A percentile compares a stretch with the other conserved stretches of the same genome.
These are phyloP conservation scores for Talaromyces rugulosus DNA, from an alignment of 2,329 filamentous ascomycete genomes.

Conservation along the genomic window DNA sequence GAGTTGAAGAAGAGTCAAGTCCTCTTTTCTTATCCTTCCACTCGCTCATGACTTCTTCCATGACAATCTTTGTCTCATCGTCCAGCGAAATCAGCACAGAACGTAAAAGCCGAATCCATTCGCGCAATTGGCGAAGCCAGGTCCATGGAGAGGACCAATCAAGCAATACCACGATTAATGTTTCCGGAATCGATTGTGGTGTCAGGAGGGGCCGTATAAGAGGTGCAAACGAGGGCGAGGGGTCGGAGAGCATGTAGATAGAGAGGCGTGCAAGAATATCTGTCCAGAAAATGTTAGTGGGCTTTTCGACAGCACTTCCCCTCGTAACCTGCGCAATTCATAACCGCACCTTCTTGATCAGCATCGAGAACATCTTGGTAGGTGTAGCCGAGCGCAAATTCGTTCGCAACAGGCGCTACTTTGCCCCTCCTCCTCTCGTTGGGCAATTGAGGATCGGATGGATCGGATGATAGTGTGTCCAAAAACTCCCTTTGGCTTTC, in stretches of 20 bases:
- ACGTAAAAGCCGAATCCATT: constrained; percentile 82
- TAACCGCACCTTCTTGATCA: constrained; percentile 73
- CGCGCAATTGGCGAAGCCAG: constrained; percentile 83
- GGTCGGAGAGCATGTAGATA: constrained; percentile 80
- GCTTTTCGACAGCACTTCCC: neutral
- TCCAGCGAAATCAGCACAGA: constrained; percentile 71
- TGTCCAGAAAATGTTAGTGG: constrained; percentile 30
- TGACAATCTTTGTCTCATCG: constrained; percentile 70
- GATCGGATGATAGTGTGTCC: constrained; percentile 50
- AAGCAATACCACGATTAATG: constrained; percentile 82
- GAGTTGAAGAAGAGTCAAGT: constrained; percentile 43
- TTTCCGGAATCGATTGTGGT: constrained; percentile 77
- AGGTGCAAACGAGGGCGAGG: constrained; percentile 75
- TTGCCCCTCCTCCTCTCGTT: constrained; percentile 49
- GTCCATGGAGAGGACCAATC: constrained; percentile 93
- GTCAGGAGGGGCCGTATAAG: constrained; percentile 81
- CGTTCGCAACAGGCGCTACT: constrained; percentile 78
- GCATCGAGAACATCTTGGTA: constrained; percentile 92
- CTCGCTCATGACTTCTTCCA: constrained; percentile 79
- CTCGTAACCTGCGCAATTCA: neutral
- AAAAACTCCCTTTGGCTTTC: constrained; percentile 83
- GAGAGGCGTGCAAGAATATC: constrained; percentile 88
- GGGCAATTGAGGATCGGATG: constrained; percentile 35
- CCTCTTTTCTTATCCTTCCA: constrained; percentile 75
- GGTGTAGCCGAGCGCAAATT: constrained; percentile 88